Percentiles rank a stretch among this genome's conserved stretches.
phyloP scores from a whole-genome alignment of 495 filamentous ascomycete species.

The Lindgomyces ingoldianus region DNA sequence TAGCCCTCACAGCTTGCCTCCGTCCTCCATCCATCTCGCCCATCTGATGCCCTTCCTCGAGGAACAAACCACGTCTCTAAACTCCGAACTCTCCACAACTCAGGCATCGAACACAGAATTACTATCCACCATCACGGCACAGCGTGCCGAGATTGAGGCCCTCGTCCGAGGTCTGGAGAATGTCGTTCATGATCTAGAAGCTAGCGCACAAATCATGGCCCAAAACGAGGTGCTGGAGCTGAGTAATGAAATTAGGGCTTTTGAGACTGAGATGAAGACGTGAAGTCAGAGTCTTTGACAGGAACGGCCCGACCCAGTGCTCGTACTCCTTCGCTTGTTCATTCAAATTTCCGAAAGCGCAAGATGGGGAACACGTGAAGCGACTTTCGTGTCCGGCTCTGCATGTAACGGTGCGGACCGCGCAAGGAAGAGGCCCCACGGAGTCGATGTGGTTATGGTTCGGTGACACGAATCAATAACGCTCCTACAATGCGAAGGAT shows the following conservation, averaged over 20 bases:
- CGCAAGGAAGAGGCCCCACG: no score
- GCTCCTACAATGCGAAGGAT: no score
- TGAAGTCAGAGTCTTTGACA: conserved; percentile 3
- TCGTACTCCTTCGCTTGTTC: no score
- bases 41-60: conserved; percentile 70
- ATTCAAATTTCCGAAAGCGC: no score
- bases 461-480: no score
- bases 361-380: no score
- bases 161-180: conserved; percentile 65
- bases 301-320: background rate
- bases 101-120: conserved; percentile 66
- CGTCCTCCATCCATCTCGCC: conserved; percentile 63
- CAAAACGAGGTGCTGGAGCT: conserved; percentile 49
- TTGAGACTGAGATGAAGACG: conserved; percentile 50
- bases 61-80: conserved; percentile 61
- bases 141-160: conserved; percentile 72
- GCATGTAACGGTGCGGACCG: no score
- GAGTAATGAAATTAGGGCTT: conserved; percentile 50
- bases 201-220: conserved; percentile 43
- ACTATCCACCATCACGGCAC: conserved; percentile 61
- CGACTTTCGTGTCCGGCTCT: no score
- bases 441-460: no score
- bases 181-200: conserved; percentile 69
- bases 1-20: conserved; percentile 77
- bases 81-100: conserved; percentile 60